phyloP scores from a whole-genome alignment of 768 basidiomycete genomes.

The Auricularia cornea region DNA sequence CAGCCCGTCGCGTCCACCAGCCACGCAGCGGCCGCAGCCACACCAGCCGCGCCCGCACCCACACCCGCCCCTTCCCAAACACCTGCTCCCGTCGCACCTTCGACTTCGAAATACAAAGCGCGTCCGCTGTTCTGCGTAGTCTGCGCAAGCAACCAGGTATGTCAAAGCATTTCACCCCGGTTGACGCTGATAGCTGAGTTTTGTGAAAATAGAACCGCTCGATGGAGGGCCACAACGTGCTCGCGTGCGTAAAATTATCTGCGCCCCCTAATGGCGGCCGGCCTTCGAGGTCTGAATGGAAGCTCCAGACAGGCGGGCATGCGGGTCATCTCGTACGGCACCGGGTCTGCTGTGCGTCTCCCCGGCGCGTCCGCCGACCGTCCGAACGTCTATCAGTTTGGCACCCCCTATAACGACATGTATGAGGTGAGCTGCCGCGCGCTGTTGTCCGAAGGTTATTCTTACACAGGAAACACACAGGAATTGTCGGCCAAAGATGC shows the following conservation, averaged over 20 bases:
- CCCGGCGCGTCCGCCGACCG: constrained; percentile 96
- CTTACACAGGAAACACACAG: background rate
- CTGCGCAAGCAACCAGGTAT: constrained; percentile 96
- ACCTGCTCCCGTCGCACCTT: constrained; percentile 5
- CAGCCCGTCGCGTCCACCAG: constrained; percentile 4
- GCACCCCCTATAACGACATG: constrained; percentile 93
- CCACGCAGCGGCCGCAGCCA: background rate
- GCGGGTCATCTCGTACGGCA: constrained; percentile 88
- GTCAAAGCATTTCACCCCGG: constrained; percentile 23
- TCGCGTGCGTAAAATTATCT: constrained; percentile 64
- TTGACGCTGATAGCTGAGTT: too few species aligned
- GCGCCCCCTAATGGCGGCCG: background rate
- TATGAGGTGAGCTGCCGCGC: constrained; percentile 40
- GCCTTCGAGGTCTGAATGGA: background rate
- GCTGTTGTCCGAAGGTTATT: background rate
- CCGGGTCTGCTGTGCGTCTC: constrained; percentile 92
- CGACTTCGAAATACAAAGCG: constrained; percentile 39
- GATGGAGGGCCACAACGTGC: constrained; percentile 93
- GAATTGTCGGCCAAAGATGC: constrained; percentile 79
- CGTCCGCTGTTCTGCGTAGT: constrained; percentile 93
- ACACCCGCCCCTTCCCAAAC: constrained; percentile 1
- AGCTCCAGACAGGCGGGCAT: constrained; percentile 74
- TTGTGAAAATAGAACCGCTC: constrained; percentile 99
- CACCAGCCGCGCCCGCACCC: constrained; percentile 11
- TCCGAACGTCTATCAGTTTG: constrained; percentile 94